Evolutionary conservation across 306 rosid species (phyloP).

Genomic region (Vachellia pachyceras): DNA sequence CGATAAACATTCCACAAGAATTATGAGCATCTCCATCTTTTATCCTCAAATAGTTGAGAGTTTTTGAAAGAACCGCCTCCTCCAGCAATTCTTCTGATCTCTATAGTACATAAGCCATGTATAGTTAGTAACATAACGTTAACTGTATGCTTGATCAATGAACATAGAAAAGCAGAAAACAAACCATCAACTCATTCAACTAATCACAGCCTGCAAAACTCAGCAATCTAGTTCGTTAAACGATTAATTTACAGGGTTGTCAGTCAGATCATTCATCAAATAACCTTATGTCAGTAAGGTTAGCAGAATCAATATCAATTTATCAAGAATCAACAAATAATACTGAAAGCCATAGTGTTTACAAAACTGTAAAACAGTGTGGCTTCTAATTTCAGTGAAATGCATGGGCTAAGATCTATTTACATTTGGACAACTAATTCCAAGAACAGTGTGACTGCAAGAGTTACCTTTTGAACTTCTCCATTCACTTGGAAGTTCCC

Average conservation of each 20-base stretch:
- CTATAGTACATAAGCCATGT: constrained; percentile 48
- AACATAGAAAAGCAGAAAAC: not conserved
- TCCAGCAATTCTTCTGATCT: constrained; percentile 86
- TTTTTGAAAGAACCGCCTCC: constrained; percentile 87
- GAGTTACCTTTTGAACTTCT: constrained; percentile 84
- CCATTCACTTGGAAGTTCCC: no score
- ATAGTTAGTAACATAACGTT: constrained; percentile 32
- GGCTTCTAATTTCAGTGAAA: not conserved
- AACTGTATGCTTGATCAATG: constrained; percentile 2
- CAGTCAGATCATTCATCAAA: constrained; percentile 26
- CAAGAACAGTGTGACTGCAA: constrained; percentile 22
- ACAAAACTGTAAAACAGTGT: not conserved
- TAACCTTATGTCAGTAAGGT: constrained; percentile 6
- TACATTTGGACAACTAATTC: constrained; percentile 24
- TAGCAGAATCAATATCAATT: not conserved
- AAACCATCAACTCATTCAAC: not conserved
- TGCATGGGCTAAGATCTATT: not conserved
- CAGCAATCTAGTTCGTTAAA: constrained; percentile 1
- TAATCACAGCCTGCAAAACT: not conserved
- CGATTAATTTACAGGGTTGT: not conserved
- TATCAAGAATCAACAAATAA: not conserved
- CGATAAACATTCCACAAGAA: constrained; percentile 73
- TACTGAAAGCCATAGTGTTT: not conserved
- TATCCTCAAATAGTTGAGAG: constrained; percentile 78
- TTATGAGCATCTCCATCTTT: constrained; percentile 48